A percentile compares a stretch with the other conserved stretches of the same genome.
Evolutionary conservation across 306 rosid species (phyloP).

Genomic region (Medicago truncatula): MtrunA17r5.0-ANR NC_053049.1:218001-218500

Average conservation of each 20-base stretch:
- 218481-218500: not conserved
- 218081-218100: slow-evolving; percentile 20
- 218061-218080: slow-evolving; percentile 32
- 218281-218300: not conserved
- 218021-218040: slow-evolving; percentile 18
- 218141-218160: slow-evolving; percentile 29
- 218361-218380: not conserved
- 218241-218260: slow-evolving; percentile 44
- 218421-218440: too few species aligned
- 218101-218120: slow-evolving; percentile 26
- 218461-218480: too few species aligned
- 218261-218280: slow-evolving; percentile 36
- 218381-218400: not conserved
- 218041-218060: slow-evolving; percentile 42
- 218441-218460: too few species aligned
- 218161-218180: slow-evolving; percentile 48
- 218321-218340: not conserved
- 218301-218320: not conserved
- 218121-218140: slow-evolving; percentile 36
- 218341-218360: not conserved
- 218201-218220: slow-evolving; percentile 1
- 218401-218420: not conserved
- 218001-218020: not conserved
- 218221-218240: slow-evolving; percentile 36
- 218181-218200: not conserved